Conservation (phyloP, 495 filamentous ascomycete species). For the Sordaria brevicollis region DNA sequence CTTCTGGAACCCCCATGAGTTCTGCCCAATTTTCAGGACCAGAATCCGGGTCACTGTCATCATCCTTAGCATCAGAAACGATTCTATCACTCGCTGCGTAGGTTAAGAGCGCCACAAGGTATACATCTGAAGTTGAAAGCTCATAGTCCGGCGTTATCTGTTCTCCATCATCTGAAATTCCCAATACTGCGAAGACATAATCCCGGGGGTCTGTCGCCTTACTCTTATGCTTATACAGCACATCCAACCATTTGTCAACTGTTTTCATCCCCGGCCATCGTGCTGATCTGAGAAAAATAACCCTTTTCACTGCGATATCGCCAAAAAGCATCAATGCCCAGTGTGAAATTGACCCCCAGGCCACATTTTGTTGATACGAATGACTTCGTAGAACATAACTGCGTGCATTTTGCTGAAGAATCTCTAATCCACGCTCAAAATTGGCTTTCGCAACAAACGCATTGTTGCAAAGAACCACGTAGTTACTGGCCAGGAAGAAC, state of each 20-base stretch:
- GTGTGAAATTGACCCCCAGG: too few relatives aligned
- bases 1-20: not conserved
- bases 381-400: too few relatives aligned
- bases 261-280: too few relatives aligned
- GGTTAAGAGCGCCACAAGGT: not conserved
- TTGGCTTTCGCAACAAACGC: not conserved
- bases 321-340: too few relatives aligned
- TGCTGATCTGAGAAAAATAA: too few relatives aligned
- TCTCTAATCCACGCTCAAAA: not conserved
- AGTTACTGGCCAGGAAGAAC: not conserved
- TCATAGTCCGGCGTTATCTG: not conserved
- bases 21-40: not conserved
- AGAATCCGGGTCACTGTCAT: not conserved
- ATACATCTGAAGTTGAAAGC: not conserved
- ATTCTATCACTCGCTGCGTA: not conserved
- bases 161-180: not conserved
- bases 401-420: too few relatives aligned
- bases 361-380: too few relatives aligned
- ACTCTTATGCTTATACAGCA: fast-evolving
- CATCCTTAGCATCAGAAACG: too few relatives aligned
- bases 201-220: not conserved
- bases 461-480: not conserved
- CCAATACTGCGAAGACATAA: not conserved
- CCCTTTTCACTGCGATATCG: too few relatives aligned
- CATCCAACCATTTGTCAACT: not conserved